phyloP scores from a whole-genome alignment of 805 yeast species.

The Ogataea sp. region DNA sequence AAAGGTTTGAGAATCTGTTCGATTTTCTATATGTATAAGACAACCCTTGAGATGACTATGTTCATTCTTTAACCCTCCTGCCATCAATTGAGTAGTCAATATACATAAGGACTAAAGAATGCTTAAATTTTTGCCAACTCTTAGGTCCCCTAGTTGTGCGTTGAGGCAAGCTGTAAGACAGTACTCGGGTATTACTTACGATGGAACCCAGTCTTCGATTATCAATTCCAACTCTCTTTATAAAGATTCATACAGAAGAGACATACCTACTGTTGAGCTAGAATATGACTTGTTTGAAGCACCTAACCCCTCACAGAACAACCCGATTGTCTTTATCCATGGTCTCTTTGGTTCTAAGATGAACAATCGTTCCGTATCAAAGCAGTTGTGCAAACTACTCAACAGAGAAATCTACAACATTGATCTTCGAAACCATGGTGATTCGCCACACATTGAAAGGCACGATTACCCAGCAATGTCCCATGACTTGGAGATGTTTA shows the following conservation, averaged over 20 bases:
- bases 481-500: constrained; percentile 74
- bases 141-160: too few species aligned
- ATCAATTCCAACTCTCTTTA: constrained; percentile 5
- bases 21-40: too few species aligned
- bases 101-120: too few species aligned
- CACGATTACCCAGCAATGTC: constrained; percentile 80
- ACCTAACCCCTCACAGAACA: constrained; percentile 14
- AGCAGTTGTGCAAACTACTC: constrained; percentile 38
- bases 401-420: constrained; percentile 55
- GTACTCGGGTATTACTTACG: constrained; percentile 8
- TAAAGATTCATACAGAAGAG: background rate
- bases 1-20: too few species aligned
- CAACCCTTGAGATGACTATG: too few species aligned
- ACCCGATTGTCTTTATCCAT: constrained; percentile 73
- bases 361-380: constrained; percentile 79
- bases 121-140: too few species aligned
- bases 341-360: constrained; percentile 81
- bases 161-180: too few species aligned
- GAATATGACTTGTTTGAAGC: constrained; percentile 37
- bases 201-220: constrained; percentile 19
- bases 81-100: too few species aligned
- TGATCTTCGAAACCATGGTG: constrained; percentile 88
- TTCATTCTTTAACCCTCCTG: too few species aligned
- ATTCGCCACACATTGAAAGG: constrained; percentile 66
- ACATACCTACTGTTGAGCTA: constrained; percentile 44